Evolutionary conservation across 495 filamentous ascomycete genomes (phyloP).

Genomic region (Oleoguttula mirabilis): DNA sequence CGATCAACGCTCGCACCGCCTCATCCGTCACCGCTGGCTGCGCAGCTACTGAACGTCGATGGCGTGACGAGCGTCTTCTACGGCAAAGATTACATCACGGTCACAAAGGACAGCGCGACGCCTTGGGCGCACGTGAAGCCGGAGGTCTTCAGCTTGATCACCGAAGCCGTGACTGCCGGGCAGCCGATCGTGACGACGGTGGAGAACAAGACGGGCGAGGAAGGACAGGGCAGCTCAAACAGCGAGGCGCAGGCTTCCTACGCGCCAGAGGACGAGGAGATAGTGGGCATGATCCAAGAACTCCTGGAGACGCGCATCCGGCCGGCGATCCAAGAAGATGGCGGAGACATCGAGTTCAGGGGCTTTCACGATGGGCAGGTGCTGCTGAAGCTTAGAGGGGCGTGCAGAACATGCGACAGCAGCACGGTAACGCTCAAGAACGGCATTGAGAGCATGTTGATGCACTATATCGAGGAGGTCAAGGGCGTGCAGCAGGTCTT

Average conservation of each 20-base stretch:
- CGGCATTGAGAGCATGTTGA: constrained; percentile 94
- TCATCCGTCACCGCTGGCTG: constrained; percentile 85
- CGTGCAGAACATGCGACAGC: constrained; percentile 89
- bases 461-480: constrained; percentile 92
- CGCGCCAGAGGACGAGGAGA: constrained; percentile 80
- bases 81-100: constrained; percentile 88
- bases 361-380: constrained; percentile 84
- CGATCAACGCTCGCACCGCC: constrained; percentile 78
- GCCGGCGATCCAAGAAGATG: constrained; percentile 93
- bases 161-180: constrained; percentile 72
- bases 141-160: constrained; percentile 90
- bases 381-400: constrained; percentile 74
- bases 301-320: constrained; percentile 90
- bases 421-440: constrained; percentile 93
- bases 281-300: constrained; percentile 96
- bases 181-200: constrained; percentile 66
- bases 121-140: constrained; percentile 94
- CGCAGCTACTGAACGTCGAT: constrained; percentile 78
- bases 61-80: constrained; percentile 92
- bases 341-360: constrained; percentile 87
- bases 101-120: constrained; percentile 75
- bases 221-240: constrained; percentile 33
- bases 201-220: constrained; percentile 45
- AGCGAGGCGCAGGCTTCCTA: constrained; percentile 34
- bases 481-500: constrained; percentile 82